Base-by-base conservation (phyloP, 768 basidiomycete genomes). In the Tephrocybe sp. region DNA sequence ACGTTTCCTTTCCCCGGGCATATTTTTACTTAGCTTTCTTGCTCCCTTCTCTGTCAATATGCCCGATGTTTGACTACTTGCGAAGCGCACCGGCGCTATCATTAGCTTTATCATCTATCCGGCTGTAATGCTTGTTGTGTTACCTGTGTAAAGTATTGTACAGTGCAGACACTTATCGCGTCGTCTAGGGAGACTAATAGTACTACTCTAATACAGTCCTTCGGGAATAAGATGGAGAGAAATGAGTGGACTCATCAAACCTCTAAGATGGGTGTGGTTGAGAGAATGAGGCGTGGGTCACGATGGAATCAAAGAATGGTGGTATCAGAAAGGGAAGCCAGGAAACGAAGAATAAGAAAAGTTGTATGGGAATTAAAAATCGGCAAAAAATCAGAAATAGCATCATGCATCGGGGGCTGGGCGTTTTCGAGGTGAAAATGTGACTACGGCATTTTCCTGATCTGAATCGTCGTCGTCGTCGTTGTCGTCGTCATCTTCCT, bases 131-230 rank as follows among this genome's bases (percentile, higher is more conserved):
- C 36, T 43, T 61, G 39, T 55, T 61, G 55, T 63, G 58, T 61
- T 57, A 60, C 34, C 53, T 52, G 54, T 65, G 64, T 65, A 65
- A 62, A 61, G 54, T 66, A 65, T 45, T 68, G 61, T 69, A 67
- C 65, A 68, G 40, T 58, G 51, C 54, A 30, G 56, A 61, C 60
- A 57, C 49, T 45, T 55, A 53, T 51, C 54, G 51, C 57, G 52
- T 59, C 52, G 35, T 61, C 60, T 61, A 60, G 40, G 40, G 42
- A 61, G 39, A 43, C 48, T 48, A 55, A 45, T 58, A 56, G 52
- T 62, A 59, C 50, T 60, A 57, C 34, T 62, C 56, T 60, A 60
- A 60, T 61, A 46, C 49, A 54, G 53, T 55, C 45, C 49, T 49
- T 33, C 12, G 49, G 22, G 31, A 53, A 22, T 19, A 35, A 50